phyloP scores from a whole-genome alignment of 2,329 filamentous ascomycete species.

The Ustilaginoidea virens region DNA sequence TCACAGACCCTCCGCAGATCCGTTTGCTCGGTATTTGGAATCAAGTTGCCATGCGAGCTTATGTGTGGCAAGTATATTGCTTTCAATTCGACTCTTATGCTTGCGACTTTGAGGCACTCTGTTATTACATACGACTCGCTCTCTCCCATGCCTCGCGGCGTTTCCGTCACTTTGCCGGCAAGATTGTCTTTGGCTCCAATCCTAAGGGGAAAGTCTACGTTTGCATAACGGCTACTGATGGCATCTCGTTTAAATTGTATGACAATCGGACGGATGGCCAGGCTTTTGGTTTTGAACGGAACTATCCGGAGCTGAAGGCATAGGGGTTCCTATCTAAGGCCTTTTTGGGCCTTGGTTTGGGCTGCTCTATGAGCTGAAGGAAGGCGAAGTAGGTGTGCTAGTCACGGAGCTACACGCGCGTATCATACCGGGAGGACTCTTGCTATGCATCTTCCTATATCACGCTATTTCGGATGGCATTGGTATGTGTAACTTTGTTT shows the following conservation, averaged over 20 bases:
- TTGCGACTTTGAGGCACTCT: constrained; percentile 3
- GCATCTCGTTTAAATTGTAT: constrained; percentile 10
- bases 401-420: constrained; percentile 22
- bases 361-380: constrained; percentile 3
- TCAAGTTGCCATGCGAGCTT: constrained; percentile 7
- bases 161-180: constrained; percentile 14
- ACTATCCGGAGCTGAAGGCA: constrained; percentile 12
- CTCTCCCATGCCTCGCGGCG: constrained; percentile 6
- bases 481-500: constrained; percentile 22
- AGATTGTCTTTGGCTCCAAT: constrained; percentile 8
- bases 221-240: constrained; percentile 5
- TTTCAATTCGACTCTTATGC: constrained; percentile 4
- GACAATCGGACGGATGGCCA: constrained; percentile 3
- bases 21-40: constrained; percentile 6
- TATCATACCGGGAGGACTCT: constrained; percentile 19
- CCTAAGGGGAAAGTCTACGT: constrained; percentile 8
- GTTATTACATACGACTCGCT: constrained; percentile 1
- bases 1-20: too few species aligned
- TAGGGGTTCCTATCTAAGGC: constrained; percentile 14
- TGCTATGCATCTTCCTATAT: constrained; percentile 25
- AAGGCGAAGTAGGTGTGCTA: constrained; percentile 13
- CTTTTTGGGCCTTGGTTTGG: constrained; percentile 14
- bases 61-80: constrained; percentile 8
- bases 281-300: constrained; percentile 10
- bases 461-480: constrained; percentile 27